A percentile compares a stretch with the other conserved stretches of the same genome.
These are phyloP conservation scores for Pezicula radicicola DNA, from an alignment of 2,329 filamentous ascomycete genomes.

Conservation along the genomic window DNA sequence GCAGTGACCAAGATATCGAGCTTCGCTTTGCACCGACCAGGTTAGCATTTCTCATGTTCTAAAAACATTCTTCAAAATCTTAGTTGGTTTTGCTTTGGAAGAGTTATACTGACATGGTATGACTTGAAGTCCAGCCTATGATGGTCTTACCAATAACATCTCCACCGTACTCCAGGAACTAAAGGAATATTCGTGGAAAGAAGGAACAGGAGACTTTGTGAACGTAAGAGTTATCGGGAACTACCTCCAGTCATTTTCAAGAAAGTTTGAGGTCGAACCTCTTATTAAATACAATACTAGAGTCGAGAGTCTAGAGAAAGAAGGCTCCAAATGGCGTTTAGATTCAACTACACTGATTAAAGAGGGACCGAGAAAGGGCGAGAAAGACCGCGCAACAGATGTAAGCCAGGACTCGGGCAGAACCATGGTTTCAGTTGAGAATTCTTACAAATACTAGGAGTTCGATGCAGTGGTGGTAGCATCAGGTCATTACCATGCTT, in stretches of 20 bases:
- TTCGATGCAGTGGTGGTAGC: conserved; percentile 68
- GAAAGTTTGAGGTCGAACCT: conserved; percentile 12
- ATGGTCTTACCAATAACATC: conserved; percentile 22
- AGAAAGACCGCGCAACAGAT: conserved; percentile 4
- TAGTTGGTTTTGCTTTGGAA: too few relatives aligned
- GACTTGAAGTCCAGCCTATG: conserved; percentile 18
- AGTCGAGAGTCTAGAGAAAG: conserved; percentile 20
- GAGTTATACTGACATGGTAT: not conserved
- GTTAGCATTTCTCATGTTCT: conserved; percentile 7
- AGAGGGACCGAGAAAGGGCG: conserved; percentile 4
- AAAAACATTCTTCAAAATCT: not conserved
- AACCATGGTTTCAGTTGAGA: too few relatives aligned
- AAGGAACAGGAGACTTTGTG: conserved; percentile 20
- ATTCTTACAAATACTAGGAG: conserved; percentile 1
- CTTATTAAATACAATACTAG: conserved; percentile 19
- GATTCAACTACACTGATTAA: conserved; percentile 9
- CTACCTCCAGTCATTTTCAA: conserved; percentile 18
- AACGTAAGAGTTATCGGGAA: conserved; percentile 16
- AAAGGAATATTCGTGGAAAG: conserved; percentile 20
- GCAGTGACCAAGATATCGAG: conserved; percentile 5
- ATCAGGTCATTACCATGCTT: conserved; percentile 64
- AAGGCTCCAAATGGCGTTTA: conserved; percentile 15
- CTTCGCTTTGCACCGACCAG: conserved; percentile 23
- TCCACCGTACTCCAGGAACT: conserved; percentile 19
- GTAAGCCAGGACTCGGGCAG: conserved; percentile 1